A percentile compares a stretch with the other conserved stretches of the same genome.
phyloP scores from a whole-genome alignment of 805 yeast genomes.

The Jamesozyma spencerorum region DNA sequence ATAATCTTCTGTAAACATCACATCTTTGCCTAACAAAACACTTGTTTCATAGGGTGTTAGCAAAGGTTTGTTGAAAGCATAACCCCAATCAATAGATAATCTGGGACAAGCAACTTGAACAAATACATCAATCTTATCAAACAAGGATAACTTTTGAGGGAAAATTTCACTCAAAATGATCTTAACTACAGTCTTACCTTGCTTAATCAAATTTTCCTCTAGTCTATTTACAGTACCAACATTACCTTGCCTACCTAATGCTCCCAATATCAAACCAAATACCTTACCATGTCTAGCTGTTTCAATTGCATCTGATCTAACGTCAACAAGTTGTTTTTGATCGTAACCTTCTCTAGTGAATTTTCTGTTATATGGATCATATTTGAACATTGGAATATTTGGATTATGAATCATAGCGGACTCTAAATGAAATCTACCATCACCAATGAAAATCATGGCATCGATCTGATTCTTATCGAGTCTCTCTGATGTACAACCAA shows the following conservation, averaged over 20 bases:
- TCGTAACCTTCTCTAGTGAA: constrained; percentile 85
- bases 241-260: constrained; percentile 92
- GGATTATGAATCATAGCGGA: constrained; percentile 98
- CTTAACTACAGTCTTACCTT: constrained; percentile 64
- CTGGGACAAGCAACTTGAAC: constrained; percentile 97
- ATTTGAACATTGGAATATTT: constrained; percentile 78
- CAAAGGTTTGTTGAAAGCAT: constrained; percentile 86
- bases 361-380: constrained; percentile 89
- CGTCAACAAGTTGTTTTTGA: constrained; percentile 67
- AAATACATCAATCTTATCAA: constrained; percentile 88
- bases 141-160: constrained; percentile 85
- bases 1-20: constrained; percentile 48
- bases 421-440: constrained; percentile 92
- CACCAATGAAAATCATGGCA: constrained; percentile 89
- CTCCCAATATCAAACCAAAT: constrained; percentile 83
- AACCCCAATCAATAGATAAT: constrained; percentile 96
- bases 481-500: constrained; percentile 91
- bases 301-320: constrained; percentile 64
- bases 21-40: constrained; percentile 73
- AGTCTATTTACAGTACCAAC: constrained; percentile 62
- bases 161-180: constrained; percentile 87
- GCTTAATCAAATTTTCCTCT: constrained; percentile 41
- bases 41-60: constrained; percentile 94
- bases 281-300: constrained; percentile 52
- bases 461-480: constrained; percentile 53